phyloP scores from a whole-genome alignment of 169 alveolate genomes.

The Babesia divergens region DNA sequence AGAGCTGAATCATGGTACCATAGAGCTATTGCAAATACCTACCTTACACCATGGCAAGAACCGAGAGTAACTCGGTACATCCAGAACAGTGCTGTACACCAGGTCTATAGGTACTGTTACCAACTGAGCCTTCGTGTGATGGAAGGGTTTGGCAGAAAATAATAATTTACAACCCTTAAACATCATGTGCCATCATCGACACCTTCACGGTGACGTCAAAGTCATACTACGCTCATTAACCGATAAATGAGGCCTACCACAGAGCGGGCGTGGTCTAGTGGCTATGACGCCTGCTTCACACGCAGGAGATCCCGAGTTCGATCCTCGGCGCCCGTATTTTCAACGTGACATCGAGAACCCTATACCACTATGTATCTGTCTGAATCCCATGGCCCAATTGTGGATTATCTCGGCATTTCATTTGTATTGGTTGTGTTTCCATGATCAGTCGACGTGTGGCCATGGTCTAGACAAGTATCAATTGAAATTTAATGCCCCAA shows the following conservation, averaged over 20 bases:
- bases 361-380: neutral
- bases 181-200: slow-evolving; percentile 2
- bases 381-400: too few relatives aligned
- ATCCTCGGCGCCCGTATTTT: slow-evolving; percentile 82
- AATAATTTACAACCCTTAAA: slow-evolving; percentile 12
- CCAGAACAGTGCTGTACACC: slow-evolving; percentile 42
- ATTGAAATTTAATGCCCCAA: neutral
- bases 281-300: slow-evolving; percentile 87
- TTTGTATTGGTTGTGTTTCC: too few relatives aligned
- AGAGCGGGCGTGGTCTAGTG: slow-evolving; percentile 88
- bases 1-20: neutral
- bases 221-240: neutral
- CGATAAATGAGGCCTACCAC: neutral
- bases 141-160: neutral
- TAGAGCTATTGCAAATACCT: neutral
- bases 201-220: too few relatives aligned
- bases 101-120: slow-evolving; percentile 8
- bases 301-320: slow-evolving; percentile 90
- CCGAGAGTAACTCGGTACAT: slow-evolving; percentile 41
- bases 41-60: slow-evolving; percentile 62
- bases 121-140: slow-evolving; percentile 14
- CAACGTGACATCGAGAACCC: neutral
- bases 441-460: too few relatives aligned
- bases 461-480: too few relatives aligned
- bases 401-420: too few relatives aligned